phyloP scores from a whole-genome alignment of 192 early-diverging fungal species.

The Pilaira anomala region DNA sequence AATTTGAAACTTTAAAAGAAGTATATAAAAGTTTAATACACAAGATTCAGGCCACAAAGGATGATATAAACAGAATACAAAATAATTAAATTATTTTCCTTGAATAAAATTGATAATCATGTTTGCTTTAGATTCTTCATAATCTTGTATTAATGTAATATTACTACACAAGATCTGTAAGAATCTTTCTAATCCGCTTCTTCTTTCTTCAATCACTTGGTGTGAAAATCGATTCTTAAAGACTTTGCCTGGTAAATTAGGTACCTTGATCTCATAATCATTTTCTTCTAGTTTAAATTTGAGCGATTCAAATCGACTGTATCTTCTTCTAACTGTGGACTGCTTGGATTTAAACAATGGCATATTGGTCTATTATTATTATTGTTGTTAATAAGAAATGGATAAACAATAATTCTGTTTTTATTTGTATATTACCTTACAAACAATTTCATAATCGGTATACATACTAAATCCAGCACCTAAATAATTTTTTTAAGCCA shows the following conservation, averaged over 20 bases:
- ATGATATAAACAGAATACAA: conserved; percentile 9
- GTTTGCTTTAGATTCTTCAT: neutral
- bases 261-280: conserved; percentile 87
- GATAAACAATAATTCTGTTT: neutral
- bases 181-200: conserved; percentile 89
- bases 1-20: neutral
- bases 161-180: conserved; percentile 76
- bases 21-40: neutral
- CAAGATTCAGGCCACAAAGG: conserved; percentile 6
- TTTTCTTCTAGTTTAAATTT: conserved; percentile 90
- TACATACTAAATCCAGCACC: conserved; percentile 78
- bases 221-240: conserved; percentile 94
- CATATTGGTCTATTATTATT: conserved; percentile 76
- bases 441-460: conserved; percentile 95
- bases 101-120: neutral
- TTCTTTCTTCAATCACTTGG: conserved; percentile 87
- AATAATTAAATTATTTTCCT: neutral
- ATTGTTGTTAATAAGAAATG: neutral
- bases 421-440: conserved; percentile 56
- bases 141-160: neutral
- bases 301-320: conserved; percentile 99
- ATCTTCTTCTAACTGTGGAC: conserved; percentile 85
- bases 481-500: conserved; percentile 1
- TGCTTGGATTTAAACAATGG: conserved; percentile 88
- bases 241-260: conserved; percentile 93